Evolutionary conservation across 768 basidiomycete genomes (phyloP), one percentile per base, ranked within the genome.

Genomic region (Crepidotus variabilis): DNA sequence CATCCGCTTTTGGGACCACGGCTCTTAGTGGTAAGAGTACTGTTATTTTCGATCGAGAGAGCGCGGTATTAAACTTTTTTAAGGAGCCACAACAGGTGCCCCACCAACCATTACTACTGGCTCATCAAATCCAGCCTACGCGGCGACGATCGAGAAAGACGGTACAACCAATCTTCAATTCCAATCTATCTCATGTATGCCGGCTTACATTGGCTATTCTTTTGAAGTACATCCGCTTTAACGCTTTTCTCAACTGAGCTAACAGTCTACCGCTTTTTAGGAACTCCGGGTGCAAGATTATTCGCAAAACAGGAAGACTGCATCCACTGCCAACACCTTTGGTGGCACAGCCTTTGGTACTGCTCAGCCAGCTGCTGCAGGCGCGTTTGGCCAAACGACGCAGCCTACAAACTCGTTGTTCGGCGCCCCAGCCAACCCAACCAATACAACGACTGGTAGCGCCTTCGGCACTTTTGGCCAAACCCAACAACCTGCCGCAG

Each of bases 121-220:
- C 36, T 80, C 89, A 0, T 74, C 82, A 14, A 84, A 84, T 60
- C 86, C 91, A 2, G 69, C 81, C 2, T 94, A 86, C 65, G 67
- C 69, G 46, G 71, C 75, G 5, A 83, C 76, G 58, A 67, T 52
- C 34, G 92, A 94, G 65, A 91, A 91, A 62, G 92, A 94, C 56
- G 61, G 74, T 16, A 74, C 51, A 50, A 56, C 71, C 11, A 82
- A 75, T 4, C 75, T 88, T 43, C 87, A 90, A 58, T 96, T 88
- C 69, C 92, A 95, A 70, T 81, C 86, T 35, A 92, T 93, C 53
- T 81, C 86, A 16, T 87, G 86, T 60, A 91, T 88, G 79, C 88
- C 88, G 14, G 79, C 80, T 16, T 96, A 94, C 66, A 72, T 79
- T 57, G 87, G 88, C 43, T 85, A 81, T 58, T 94, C 92, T 20